Evolutionary conservation across 495 filamentous ascomycete species (phyloP), one percentile per base, ranked within the genome.

Genomic region (Neurospora sp.): DNA sequence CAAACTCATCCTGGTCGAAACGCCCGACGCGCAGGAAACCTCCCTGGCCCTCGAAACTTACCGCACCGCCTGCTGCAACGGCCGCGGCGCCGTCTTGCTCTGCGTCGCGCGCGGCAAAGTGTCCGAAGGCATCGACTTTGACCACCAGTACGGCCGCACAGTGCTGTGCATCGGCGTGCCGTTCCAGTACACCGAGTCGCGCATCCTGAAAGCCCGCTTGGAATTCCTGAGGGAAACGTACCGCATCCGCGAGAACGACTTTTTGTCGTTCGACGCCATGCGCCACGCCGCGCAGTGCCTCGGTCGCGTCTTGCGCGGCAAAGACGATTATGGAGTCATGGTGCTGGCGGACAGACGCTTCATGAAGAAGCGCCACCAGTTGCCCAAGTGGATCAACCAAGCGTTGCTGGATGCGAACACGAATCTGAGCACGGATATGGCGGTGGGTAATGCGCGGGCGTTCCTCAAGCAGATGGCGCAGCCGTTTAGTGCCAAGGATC

Each of bases 251-350:
- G 96, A 98, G 81, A 97, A 96, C 77, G 96, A 99, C 78, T 99
- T 99, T 80, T 83, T 99, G 3, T 98, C 96, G 42, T 99, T 98
- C 88, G 96, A 98, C 80, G 96, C 96, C 27, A 99, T 98, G 94
- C 88, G 96, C 37, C 96, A 99, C 78, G 96, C 96, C 47, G 94
- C 96, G 16, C 96, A 99, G 78, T 99, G 96, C 75, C 86, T 99
- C 0, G 96, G 96, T 31, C 95, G 96, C 78, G 96, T 99, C 20
- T 85, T 99, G 37, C 88, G 96, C 73, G 96, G 96, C 41, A 99
- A 99, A 81, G 96, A 98, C 79, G 96, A 99, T 80, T 99, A 99
- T 82, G 96, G 96, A 3, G 91, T 98, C 81, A 99, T 99, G 96
- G 94, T 99, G 14, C 83, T 99, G 20, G 96, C 96, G 18, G 96